Evolutionary conservation across 352 stramenopile species (phyloP).

Genomic region (Phytopythium mirpurense): DNA sequence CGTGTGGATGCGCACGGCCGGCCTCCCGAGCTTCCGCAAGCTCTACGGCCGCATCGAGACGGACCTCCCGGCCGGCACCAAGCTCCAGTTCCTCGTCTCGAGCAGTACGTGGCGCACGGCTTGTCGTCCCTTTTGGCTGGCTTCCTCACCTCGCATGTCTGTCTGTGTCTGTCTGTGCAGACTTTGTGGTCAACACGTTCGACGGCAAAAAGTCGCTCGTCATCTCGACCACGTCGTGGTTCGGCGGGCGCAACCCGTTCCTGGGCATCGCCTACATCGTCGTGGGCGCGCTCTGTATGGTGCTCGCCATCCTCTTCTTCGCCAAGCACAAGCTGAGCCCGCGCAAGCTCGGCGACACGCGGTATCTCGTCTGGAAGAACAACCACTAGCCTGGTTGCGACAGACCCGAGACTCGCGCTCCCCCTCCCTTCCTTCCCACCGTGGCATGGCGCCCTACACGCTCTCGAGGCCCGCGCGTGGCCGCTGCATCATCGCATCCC

Average conservation of each 20-base stretch:
- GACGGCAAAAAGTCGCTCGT: slow-evolving; percentile 96
- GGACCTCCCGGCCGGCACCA: slow-evolving; percentile 84
- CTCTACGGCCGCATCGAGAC: slow-evolving; percentile 98
- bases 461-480: too few relatives aligned
- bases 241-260: slow-evolving; percentile 96
- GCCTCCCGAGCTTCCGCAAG: slow-evolving; percentile 98
- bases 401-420: neutral
- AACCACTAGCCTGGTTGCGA: slow-evolving; percentile 63
- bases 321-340: slow-evolving; percentile 94
- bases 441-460: too few relatives aligned
- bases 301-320: slow-evolving; percentile 93
- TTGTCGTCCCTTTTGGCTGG: too few relatives aligned
- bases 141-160: neutral
- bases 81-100: slow-evolving; percentile 91
- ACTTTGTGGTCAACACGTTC: slow-evolving; percentile 96
- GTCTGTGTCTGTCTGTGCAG: too few relatives aligned
- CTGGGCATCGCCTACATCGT: slow-evolving; percentile 95
- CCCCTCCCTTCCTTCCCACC: too few relatives aligned
- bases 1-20: slow-evolving; percentile 99
- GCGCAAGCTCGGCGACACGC: slow-evolving; percentile 92
- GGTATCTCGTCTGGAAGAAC: slow-evolving; percentile 96
- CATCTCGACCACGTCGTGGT: slow-evolving; percentile 94
- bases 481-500: too few relatives aligned
- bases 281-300: slow-evolving; percentile 92
- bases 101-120: slow-evolving; percentile 89